phyloP scores from a whole-genome alignment of 2,329 filamentous ascomycete genomes.

The Fusarium sp. region DNA sequence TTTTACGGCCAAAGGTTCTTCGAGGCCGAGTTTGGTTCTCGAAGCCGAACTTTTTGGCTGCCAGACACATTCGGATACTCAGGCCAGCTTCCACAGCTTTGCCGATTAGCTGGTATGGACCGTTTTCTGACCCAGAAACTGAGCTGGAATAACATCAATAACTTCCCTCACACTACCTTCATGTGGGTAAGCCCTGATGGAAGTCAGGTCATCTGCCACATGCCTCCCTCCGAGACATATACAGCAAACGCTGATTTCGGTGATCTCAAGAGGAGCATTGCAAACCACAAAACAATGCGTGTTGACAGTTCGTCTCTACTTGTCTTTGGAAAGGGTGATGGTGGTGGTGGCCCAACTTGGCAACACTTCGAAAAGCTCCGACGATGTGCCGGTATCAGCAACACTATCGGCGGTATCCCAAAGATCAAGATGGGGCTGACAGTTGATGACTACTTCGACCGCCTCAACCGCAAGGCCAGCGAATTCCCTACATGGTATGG shows the following conservation, averaged over 20 bases:
- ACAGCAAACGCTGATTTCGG: conserved; percentile 95
- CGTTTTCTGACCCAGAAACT: conserved; percentile 98
- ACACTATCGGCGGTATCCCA: conserved; percentile 81
- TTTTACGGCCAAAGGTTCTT: conserved; percentile 96
- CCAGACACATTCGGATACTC: conserved; percentile 99
- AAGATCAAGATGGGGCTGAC: conserved; percentile 88
- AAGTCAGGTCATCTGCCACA: conserved; percentile 96
- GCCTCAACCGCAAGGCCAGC: conserved; percentile 79
- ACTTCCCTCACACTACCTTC: conserved; percentile 98
- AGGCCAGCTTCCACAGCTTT: conserved; percentile 91
- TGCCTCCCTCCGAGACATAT: conserved; percentile 96
- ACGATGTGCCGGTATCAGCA: conserved; percentile 89
- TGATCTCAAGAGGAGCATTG: conserved; percentile 88
- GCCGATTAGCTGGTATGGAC: conserved; percentile 92
- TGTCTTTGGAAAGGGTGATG: conserved; percentile 96
- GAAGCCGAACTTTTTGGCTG: conserved; percentile 94
- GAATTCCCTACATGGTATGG: conserved; percentile 96
- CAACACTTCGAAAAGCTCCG: conserved; percentile 95
- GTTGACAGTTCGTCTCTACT: conserved; percentile 90
- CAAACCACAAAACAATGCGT: conserved; percentile 94
- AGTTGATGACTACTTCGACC: conserved; percentile 94
- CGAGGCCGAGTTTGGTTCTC: conserved; percentile 88
- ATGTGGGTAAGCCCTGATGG: conserved; percentile 98
- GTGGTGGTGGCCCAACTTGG: conserved; percentile 93
- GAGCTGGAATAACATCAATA: conserved; percentile 99